phyloP scores from a whole-genome alignment of 164 flowering plant species.

The Umbilicus rupestris region DNA sequence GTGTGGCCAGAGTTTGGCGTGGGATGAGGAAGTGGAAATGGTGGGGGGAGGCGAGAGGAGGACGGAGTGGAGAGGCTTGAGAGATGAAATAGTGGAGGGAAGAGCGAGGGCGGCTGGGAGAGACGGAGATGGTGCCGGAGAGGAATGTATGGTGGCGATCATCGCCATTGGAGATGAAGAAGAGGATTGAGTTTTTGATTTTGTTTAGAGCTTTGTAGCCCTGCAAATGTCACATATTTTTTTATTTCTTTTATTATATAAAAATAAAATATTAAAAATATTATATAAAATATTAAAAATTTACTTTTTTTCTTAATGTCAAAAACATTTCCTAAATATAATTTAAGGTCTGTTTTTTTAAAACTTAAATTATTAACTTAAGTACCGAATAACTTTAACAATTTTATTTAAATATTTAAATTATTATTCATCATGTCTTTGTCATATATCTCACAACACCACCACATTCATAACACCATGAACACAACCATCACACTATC shows the following conservation, averaged over 20 bases:
- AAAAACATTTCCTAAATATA: too few species aligned
- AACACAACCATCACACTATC: too few species aligned
- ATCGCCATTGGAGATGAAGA: slow-evolving; percentile 7
- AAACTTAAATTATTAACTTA: too few species aligned
- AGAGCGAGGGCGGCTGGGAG: slow-evolving; percentile 1
- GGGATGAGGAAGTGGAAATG: slow-evolving; percentile 2
- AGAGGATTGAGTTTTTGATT: slow-evolving; percentile 4
- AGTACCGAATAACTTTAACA: too few species aligned
- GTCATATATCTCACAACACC: too few species aligned
- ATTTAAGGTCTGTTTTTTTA: too few species aligned
- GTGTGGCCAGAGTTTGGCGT: neutral
- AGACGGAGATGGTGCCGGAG: slow-evolving; percentile 14
- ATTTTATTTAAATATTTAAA: too few species aligned
- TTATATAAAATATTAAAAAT: too few species aligned
- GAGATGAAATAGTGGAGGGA: slow-evolving; percentile 10
- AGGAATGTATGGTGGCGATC: slow-evolving; percentile 14
- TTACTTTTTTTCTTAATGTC: too few species aligned
- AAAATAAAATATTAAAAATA: too few species aligned
- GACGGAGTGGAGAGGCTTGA: slow-evolving; percentile 4
- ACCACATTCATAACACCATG: too few species aligned
- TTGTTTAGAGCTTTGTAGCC: slow-evolving; percentile 1
- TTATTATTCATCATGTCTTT: too few species aligned
- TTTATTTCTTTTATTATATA: neutral
- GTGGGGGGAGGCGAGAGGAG: neutral
- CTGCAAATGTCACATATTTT: slow-evolving; percentile 3